phyloP scores from a whole-genome alignment of 2,329 filamentous ascomycete genomes.

The Tolypocladium album region DNA sequence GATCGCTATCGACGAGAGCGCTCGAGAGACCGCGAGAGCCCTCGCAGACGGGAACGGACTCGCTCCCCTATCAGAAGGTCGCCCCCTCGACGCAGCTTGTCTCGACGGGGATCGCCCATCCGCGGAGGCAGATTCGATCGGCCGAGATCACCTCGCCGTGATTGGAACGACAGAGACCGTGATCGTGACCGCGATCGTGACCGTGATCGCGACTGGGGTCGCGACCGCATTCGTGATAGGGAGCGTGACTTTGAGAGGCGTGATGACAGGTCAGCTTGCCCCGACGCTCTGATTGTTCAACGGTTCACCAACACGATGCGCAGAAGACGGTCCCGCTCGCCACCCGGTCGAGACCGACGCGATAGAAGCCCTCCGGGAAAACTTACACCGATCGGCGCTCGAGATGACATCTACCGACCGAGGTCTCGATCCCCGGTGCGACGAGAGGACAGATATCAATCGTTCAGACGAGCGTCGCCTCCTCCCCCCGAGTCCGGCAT shows the following conservation, averaged over 20 bases:
- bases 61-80: constrained; percentile 20
- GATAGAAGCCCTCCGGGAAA: constrained; percentile 20
- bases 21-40: constrained; percentile 28
- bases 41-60: constrained; percentile 24
- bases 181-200: constrained; percentile 21
- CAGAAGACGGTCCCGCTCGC: constrained; percentile 45
- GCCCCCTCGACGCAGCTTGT: too few species aligned
- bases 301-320: background rate
- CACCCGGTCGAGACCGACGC: constrained; percentile 35
- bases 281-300: too few species aligned
- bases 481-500: constrained; percentile 37
- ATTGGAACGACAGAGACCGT: constrained; percentile 15
- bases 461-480: constrained; percentile 32
- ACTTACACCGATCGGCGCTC: constrained; percentile 16
- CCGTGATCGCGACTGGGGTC: constrained; percentile 17
- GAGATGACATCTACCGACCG: constrained; percentile 37
- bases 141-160: constrained; percentile 24
- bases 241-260: constrained; percentile 27
- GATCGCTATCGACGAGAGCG: constrained; percentile 31
- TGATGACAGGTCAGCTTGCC: constrained; percentile 26
- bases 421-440: constrained; percentile 41
- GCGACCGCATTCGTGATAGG: constrained; percentile 17
- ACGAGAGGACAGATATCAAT: constrained; percentile 31
- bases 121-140: constrained; percentile 27
- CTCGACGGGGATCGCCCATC: background rate